phyloP scores from a whole-genome alignment of 495 filamentous ascomycete species.

The Xylaria venustula region DNA sequence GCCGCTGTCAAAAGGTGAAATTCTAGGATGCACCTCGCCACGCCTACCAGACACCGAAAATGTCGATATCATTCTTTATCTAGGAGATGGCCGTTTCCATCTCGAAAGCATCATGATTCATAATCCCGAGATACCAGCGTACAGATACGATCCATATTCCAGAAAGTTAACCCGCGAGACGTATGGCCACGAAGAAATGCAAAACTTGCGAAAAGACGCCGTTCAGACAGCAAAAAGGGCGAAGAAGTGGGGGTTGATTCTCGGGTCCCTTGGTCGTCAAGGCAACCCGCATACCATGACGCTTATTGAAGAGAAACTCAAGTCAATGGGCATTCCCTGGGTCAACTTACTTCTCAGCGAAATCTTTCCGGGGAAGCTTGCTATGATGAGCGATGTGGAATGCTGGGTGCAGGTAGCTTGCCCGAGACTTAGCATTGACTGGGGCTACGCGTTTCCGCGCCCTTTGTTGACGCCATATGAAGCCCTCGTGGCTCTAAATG shows the following conservation, averaged over 20 bases:
- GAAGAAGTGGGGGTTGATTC: slow-evolving; percentile 88
- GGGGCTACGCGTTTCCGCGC: slow-evolving; percentile 92
- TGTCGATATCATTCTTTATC: slow-evolving; percentile 83
- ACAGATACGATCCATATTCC: slow-evolving; percentile 96
- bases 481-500: slow-evolving; percentile 81
- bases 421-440: slow-evolving; percentile 92
- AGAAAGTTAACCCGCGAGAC: slow-evolving; percentile 84
- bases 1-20: slow-evolving; percentile 91
- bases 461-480: slow-evolving; percentile 94
- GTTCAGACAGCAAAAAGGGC: slow-evolving; percentile 72
- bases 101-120: slow-evolving; percentile 99
- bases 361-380: slow-evolving; percentile 94
- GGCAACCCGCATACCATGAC: slow-evolving; percentile 92
- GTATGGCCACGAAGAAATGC: slow-evolving; percentile 89
- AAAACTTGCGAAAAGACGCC: slow-evolving; percentile 71
- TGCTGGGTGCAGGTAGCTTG: slow-evolving; percentile 98
- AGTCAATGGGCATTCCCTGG: slow-evolving; percentile 65
- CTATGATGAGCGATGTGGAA: slow-evolving; percentile 87
- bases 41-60: slow-evolving; percentile 54
- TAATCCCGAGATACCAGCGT: slow-evolving; percentile 84
- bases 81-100: slow-evolving; percentile 96
- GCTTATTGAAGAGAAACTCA: slow-evolving; percentile 75
- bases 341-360: slow-evolving; percentile 85
- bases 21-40: slow-evolving; percentile 92
- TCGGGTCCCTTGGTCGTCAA: slow-evolving; percentile 88